These are phyloP conservation scores for Mimosa pudica DNA, from an alignment of 306 rosid genomes.

Conservation along the genomic window DNA sequence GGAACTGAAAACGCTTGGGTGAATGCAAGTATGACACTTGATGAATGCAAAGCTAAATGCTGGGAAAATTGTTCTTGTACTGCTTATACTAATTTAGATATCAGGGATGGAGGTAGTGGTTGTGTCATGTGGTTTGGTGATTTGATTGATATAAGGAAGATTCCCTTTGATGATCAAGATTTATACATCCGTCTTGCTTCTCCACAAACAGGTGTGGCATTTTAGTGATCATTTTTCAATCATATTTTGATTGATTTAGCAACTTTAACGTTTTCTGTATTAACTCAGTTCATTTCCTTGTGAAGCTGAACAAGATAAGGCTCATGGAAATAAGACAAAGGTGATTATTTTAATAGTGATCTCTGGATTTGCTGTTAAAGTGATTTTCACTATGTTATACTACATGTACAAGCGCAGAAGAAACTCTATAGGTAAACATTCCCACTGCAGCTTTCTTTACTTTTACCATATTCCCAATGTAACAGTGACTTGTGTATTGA, in stretches of 20 bases:
- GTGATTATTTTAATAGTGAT: neutral
- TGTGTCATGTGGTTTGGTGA: conserved; percentile 47
- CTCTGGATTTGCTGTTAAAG: neutral
- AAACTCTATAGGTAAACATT: neutral
- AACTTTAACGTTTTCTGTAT: neutral
- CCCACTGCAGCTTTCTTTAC: neutral
- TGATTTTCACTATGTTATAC: neutral
- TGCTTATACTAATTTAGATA: conserved; percentile 38
- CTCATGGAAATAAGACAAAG: neutral
- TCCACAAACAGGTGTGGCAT: conserved; percentile 19
- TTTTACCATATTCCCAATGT: neutral
- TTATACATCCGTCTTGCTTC: conserved; percentile 36
- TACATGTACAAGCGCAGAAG: neutral
- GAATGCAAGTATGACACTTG: conserved; percentile 5
- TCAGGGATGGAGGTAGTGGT: conserved; percentile 30
- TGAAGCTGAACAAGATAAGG: neutral
- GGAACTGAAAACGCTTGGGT: conserved; percentile 28
- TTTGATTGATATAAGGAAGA: conserved; percentile 33
- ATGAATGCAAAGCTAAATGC: conserved; percentile 28
- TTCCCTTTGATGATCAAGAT: conserved; percentile 21
- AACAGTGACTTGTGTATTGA: no score
- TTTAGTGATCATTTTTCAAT: neutral
- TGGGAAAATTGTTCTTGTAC: conserved; percentile 29
- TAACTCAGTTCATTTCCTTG: neutral
- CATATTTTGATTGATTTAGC: neutral